Base-by-base conservation (phyloP, 345 rosid species). In the Bretschneidera sinensis region DNA sequence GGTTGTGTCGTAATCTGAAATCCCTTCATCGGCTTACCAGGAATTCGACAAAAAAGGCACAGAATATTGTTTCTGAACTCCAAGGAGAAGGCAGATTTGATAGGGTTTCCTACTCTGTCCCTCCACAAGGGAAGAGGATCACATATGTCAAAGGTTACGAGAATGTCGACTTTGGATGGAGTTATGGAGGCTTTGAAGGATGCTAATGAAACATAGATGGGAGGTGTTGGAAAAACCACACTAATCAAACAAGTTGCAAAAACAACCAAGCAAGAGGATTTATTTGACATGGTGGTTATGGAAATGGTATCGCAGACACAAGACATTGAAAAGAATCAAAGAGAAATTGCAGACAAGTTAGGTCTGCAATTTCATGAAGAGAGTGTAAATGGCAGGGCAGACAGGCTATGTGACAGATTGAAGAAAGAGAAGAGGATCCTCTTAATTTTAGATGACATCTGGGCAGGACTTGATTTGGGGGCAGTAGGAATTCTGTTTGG, bases 391-490 rank as follows among this genome's bases (percentile, higher is more conserved):
- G n/a, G n/a, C n/a, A n/a, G n/a, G n/a, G n/a, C n/a, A n/a, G n/a
- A n/a, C n/a, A n/a, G n/a, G n/a, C n/a, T n/a, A n/a, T n/a, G n/a
- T n/a, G n/a, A n/a, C n/a, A n/a, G n/a, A n/a, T n/a, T n/a, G n/a
- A n/a, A n/a, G n/a, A n/a, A n/a, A n/a, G n/a, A n/a, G n/a, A n/a
- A n/a, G n/a, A n/a, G n/a, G n/a, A n/a, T n/a, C n/a, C n/a, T n/a
- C n/a, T n/a, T n/a, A n/a, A n/a, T n/a, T n/a, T n/a, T n/a, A n/a
- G 77, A 78, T 55, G 64, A 74, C 62, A 10, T 78, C 18, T 78
- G 78, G 80, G 33, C 1, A 9, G 14, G 6, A 6, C 25, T 77
- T 6, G 51, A 71, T 51, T 4, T 76, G 18, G 61, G 49, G 18
- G 45, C 11, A 4, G 48, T 71, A 0, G 84, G 81, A 20, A 73